phyloP scores from a whole-genome alignment of 2,329 filamentous ascomycete genomes.

The Paradendryphiella salina region DNA sequence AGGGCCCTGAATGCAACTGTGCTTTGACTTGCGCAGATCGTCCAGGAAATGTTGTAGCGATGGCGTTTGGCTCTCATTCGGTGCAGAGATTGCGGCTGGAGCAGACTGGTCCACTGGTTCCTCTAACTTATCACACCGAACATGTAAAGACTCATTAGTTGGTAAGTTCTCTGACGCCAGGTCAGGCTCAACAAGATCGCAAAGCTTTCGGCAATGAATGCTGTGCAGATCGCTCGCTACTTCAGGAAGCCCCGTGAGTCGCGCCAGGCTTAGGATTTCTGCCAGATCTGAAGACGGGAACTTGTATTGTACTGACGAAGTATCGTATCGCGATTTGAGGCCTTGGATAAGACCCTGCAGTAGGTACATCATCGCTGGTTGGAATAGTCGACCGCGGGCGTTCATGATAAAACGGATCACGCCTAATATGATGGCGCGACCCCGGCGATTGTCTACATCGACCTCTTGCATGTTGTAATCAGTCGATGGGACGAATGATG shows the following conservation, averaged over 20 bases:
- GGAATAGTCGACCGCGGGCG: slow-evolving; percentile 44
- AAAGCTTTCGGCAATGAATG: slow-evolving; percentile 35
- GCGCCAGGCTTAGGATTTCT: slow-evolving; percentile 43
- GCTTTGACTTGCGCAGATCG: slow-evolving; percentile 29
- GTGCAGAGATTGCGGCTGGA: neutral
- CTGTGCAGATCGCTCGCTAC: slow-evolving; percentile 48
- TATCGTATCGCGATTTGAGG: slow-evolving; percentile 15
- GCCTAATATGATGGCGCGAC: slow-evolving; percentile 29
- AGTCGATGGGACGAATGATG: neutral
- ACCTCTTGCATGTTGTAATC: neutral
- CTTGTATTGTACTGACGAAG: neutral
- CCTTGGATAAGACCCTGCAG: slow-evolving; percentile 50
- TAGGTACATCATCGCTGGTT: slow-evolving; percentile 49
- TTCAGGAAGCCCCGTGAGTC: slow-evolving; percentile 49
- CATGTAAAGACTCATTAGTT: slow-evolving; percentile 22
- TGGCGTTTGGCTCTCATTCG: neutral
- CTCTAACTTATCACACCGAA: slow-evolving; percentile 14
- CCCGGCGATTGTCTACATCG: slow-evolving; percentile 9
- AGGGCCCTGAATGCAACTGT: slow-evolving; percentile 38
- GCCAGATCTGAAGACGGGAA: slow-evolving; percentile 29
- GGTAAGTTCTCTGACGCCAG: slow-evolving; percentile 12
- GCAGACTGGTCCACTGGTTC: neutral
- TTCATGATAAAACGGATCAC: slow-evolving; percentile 46
- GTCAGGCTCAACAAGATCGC: slow-evolving; percentile 17
- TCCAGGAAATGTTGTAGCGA: slow-evolving; percentile 32